Evolutionary conservation across 1,284 basidiomycete genomes (phyloP), one percentile per base, ranked within the genome.

Genomic region (Tilletia walkeri): DNA sequence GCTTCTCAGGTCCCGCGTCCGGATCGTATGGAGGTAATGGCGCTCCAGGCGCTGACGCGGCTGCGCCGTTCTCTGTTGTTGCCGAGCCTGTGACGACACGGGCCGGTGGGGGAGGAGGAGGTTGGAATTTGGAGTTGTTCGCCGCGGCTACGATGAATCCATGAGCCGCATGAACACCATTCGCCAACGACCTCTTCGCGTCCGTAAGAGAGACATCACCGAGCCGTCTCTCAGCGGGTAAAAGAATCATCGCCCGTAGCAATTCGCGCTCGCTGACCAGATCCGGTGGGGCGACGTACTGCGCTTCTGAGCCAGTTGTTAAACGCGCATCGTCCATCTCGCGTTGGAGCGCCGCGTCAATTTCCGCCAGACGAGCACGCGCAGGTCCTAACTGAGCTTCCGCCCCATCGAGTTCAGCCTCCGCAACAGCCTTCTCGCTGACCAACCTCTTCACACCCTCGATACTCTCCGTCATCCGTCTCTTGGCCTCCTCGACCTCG

Each of bases 121-220:
- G 50, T 76, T 94, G 92, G 61, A 94, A 85, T 76, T 89, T 89
- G 73, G 92, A 89, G 65, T 92, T 87, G 80, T 93, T 90, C 66
- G 90, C 89, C 39, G 91, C 89, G 12, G 91, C 91, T 36, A 90
- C 89, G 75, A 96, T 88, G 41, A 91, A 90, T 9, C 90, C 91
- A 39, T 93, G 90, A 78, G 95, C 91, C 86, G 94, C 91, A 47
- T 89, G 89, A 66, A 87, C 87, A 14, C 92, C 89, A 79, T 93
- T 93, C 69, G 87, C 87, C 9, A 92, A 90, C 9, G 89, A 88
- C 76, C 89, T 88, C 20, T 92, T 83, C 56, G 89, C 88, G 49
- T 85, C 83, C 72, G 88, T 88, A 24, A 92, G 84, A 0, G 87
- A 81, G 4, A 90, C 90, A 72, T 89, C 88, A 6, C 88, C 83